A percentile compares a stretch with the other conserved stretches of the same genome.
Conservation (phyloP, 2,329 filamentous ascomycete genomes). For the Calonectria pteridis region DNA sequence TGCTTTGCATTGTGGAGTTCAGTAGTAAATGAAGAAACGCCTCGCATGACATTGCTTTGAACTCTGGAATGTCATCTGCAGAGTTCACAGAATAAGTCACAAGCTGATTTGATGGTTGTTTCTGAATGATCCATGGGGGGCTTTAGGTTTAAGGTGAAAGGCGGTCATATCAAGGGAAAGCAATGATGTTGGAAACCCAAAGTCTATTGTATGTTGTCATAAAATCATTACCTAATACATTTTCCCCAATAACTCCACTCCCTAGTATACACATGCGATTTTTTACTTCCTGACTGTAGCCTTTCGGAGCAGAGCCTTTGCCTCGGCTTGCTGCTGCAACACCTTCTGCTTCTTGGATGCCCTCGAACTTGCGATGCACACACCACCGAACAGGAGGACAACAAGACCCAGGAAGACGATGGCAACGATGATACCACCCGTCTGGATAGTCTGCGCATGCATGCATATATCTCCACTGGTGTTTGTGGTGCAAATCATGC, state of each 20-base stretch:
- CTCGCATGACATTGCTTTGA: neutral
- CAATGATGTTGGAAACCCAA: neutral
- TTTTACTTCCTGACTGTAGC: neutral
- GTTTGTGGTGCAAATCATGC: constrained; percentile 2
- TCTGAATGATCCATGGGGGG: neutral
- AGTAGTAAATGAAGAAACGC: neutral
- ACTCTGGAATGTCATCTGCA: neutral
- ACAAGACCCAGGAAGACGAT: neutral
- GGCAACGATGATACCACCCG: neutral
- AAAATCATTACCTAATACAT: constrained; percentile 1
- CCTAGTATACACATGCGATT: neutral
- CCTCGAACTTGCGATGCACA: neutral
- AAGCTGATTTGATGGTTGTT: neutral
- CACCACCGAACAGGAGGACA: neutral
- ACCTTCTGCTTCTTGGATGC: neutral
- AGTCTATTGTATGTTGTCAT: constrained; percentile 6
- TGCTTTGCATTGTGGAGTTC: neutral
- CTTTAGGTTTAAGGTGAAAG: neutral
- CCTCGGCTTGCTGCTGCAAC: neutral
- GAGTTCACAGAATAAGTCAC: neutral
- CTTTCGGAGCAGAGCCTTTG: neutral
- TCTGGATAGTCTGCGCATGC: neutral
- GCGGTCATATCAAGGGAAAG: neutral
- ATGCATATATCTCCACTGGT: neutral
- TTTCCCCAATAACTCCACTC: neutral